Evolutionary conservation across 345 rosid genomes (phyloP).

Genomic region (Euphorbia tirucalli): DNA sequence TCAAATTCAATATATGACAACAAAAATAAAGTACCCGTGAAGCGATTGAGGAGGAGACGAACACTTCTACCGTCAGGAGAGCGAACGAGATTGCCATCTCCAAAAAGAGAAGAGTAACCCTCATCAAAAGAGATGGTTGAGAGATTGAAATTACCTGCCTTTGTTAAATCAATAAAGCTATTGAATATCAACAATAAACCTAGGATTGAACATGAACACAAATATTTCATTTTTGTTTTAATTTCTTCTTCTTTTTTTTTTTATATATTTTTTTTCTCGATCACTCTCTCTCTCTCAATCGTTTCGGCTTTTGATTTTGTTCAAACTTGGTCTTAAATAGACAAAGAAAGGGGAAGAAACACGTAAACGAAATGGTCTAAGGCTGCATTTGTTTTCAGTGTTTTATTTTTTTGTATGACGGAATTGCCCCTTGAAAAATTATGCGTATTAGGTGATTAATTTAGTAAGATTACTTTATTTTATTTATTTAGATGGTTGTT

Average conservation of each 20-base stretch:
- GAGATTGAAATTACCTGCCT: slow-evolving; percentile 41
- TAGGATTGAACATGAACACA: background rate
- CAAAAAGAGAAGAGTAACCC: slow-evolving; percentile 78
- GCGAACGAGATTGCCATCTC: slow-evolving; percentile 72
- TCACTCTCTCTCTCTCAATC: background rate
- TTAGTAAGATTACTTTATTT: no score
- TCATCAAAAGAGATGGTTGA: slow-evolving; percentile 68
- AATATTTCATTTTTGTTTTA: background rate
- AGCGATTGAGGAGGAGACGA: slow-evolving; percentile 84
- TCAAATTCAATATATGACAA: no score
- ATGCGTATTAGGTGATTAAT: no score
- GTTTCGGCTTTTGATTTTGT: background rate
- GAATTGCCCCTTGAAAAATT: no score
- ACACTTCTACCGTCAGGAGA: slow-evolving; percentile 68
- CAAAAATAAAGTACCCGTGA: slow-evolving; percentile 57
- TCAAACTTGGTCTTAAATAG: background rate
- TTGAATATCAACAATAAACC: background rate
- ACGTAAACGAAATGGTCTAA: no score
- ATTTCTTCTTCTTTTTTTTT: background rate
- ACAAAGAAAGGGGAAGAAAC: background rate
- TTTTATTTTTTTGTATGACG: no score
- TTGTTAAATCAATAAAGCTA: background rate
- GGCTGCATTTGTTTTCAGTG: no score
- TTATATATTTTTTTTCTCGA: background rate
- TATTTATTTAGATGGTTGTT: background rate